A percentile compares a stretch with the other conserved stretches of the same genome.
Conservation (phyloP, 768 basidiomycete genomes). For the Coprinopsis sp. region DNA sequence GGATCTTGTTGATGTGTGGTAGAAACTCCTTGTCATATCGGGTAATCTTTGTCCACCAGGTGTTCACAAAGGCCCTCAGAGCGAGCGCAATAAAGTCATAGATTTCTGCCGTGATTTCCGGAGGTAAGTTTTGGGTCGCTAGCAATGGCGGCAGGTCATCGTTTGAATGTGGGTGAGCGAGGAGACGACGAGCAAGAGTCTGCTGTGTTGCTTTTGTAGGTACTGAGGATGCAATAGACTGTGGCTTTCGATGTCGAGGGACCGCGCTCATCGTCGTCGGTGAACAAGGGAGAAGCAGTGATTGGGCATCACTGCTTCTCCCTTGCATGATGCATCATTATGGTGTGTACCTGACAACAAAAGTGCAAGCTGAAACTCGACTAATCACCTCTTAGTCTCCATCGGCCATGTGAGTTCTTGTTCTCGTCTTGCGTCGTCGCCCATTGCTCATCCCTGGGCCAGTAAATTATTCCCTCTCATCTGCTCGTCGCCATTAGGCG, state of each 20-base stretch:
- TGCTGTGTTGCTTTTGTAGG: slow-evolving; percentile 25
- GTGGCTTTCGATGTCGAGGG: slow-evolving; percentile 23
- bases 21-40: slow-evolving; percentile 82
- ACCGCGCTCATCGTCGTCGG: slow-evolving; percentile 22
- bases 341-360: neutral
- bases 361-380: too few relatives aligned
- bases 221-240: slow-evolving; percentile 14
- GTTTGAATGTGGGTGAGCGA: slow-evolving; percentile 51
- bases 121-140: slow-evolving; percentile 34
- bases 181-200: slow-evolving; percentile 51
- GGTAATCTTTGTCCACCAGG: slow-evolving; percentile 84
- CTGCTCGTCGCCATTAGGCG: too few relatives aligned
- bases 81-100: slow-evolving; percentile 80
- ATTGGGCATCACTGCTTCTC: too few relatives aligned
- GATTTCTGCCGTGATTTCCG: slow-evolving; percentile 61
- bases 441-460: too few relatives aligned
- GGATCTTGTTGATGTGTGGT: slow-evolving; percentile 59
- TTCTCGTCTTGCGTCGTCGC: neutral
- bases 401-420: neutral
- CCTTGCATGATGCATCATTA: too few relatives aligned
- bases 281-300: neutral
- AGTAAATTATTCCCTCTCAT: too few relatives aligned
- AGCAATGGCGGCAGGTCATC: slow-evolving; percentile 50
- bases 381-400: neutral
- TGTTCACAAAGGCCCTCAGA: slow-evolving; percentile 71